Evolutionary conservation across 768 basidiomycete genomes (phyloP), one percentile per base, ranked within the genome.

Genomic region (Hygrophoropsis aurantiaca): DNA sequence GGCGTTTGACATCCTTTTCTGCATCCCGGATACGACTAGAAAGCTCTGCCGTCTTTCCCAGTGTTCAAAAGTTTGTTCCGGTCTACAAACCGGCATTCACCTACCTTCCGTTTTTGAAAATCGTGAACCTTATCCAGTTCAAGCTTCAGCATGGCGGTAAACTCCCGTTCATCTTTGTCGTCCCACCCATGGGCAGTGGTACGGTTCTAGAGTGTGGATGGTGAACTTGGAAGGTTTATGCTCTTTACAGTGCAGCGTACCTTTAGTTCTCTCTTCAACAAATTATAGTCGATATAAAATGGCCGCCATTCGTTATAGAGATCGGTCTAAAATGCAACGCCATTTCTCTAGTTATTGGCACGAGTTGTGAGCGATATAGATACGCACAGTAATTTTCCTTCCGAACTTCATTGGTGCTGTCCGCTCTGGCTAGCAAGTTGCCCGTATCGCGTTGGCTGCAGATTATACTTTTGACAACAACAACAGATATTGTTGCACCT

Each of bases 51-150:
- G 90, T 88, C 90, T 93, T 45, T 18, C 46, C 16, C 35, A 45
- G 11, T 9, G 40, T 18, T 38, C 3, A 40, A 40, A 7, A 18
- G 18, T 43, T n/a, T 34, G 11, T 41, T 25, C 46, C 20, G 30
- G 44, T 39, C 10, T 36, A 34, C 32, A n/a, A 26, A n/a, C 33
- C 23, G 4, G 18, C 53, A 20, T 23, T 11, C 48, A 62, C 58
- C 44, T 36, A 86, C 91, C 81, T 97, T 98, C 26, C 75, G 71
- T 62, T 85, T 89, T 64, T 98, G 95, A 62, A 98, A 98, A 59
- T 86, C 84, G 57, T 94, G 87, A 36, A 97, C 85, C 71, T 98
- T 98, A 60, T 94, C 90, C 25, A 98, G 76, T 71, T 98, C 94
- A 49, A 73, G 74, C 58, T 89, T 86, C 45, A 97, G 81, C 72